A percentile compares a stretch with the other conserved stretches of the same genome.
Conservation (phyloP, 495 filamentous ascomycete genomes). For the Penicillium longicatenatum region DNA sequence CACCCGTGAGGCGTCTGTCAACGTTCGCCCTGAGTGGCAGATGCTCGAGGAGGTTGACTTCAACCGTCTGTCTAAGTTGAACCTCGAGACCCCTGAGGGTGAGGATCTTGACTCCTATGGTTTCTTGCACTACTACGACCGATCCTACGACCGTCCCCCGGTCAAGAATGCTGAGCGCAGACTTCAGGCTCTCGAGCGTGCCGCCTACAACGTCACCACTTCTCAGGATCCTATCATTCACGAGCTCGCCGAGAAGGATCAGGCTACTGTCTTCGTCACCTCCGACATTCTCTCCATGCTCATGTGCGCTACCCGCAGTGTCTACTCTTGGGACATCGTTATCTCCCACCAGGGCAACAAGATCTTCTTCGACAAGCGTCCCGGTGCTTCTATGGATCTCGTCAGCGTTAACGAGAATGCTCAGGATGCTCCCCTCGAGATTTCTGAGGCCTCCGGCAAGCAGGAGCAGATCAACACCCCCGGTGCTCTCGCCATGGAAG, state of each 20-base stretch:
- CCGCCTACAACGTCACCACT: constrained; percentile 96
- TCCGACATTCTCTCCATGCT: constrained; percentile 98
- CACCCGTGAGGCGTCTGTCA: constrained; percentile 92
- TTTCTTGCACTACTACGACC: constrained; percentile 97
- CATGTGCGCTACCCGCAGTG: constrained; percentile 93
- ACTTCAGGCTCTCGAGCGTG: constrained; percentile 84
- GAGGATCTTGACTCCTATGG: constrained; percentile 95
- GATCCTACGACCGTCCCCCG: constrained; percentile 86
- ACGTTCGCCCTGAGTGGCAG: constrained; percentile 91
- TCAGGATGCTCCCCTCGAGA: constrained; percentile 90
- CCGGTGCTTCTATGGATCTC: constrained; percentile 89
- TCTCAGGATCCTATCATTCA: constrained; percentile 95
- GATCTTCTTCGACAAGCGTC: constrained; percentile 97
- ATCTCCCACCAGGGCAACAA: constrained; percentile 89
- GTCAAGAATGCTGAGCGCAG: constrained; percentile 86
- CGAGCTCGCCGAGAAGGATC: constrained; percentile 93
- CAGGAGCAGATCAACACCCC: constrained; percentile 95
- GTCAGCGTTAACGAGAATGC: constrained; percentile 99
- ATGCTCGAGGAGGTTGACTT: constrained; percentile 99
- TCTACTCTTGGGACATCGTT: constrained; percentile 98
- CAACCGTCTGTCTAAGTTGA: constrained; percentile 89
- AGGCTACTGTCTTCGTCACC: constrained; percentile 95
- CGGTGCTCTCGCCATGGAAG: constrained; percentile 86
- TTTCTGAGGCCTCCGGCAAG: constrained; percentile 74
- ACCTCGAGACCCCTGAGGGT: constrained; percentile 89